Base-by-base conservation (phyloP, 768 basidiomycete species). In the Boletus sp. region DNA sequence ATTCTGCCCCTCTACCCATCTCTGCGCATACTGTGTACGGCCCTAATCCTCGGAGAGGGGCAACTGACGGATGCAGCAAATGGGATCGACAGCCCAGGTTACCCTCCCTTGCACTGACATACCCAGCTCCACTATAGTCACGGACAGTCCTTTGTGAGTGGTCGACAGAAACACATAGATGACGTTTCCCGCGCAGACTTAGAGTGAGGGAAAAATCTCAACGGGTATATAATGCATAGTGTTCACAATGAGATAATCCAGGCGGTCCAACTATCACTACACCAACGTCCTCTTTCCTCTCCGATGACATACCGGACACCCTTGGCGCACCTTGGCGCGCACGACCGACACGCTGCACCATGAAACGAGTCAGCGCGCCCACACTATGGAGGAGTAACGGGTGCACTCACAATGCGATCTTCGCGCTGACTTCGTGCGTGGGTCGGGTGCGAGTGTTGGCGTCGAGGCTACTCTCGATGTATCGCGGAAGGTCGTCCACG, bases 271-370 rank as follows among this genome's bases (percentile, higher is more conserved):
- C 48, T 48, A 50, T 39, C 15, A 17, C 41, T 49, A 56, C 54
- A 45, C 45, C 14, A 49, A 50, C 24, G 30, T 30, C 12, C 82
- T 86, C 61, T 88, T 84, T 20, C 76, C 78, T 57, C 75, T 77
- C 67, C 80, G 78, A 63, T 82, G 78, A 73, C 93, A 94, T 0
- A 91, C 84, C 4, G 92, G 93, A 71, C 92, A 95, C 2, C 88
- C 85, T 39, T 85, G 77, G 36, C 73, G 74, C 10, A 93, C 72
- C 59, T 79, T 80, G 28, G 85, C 80, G 20, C 86, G 80, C 24
- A 92, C 78, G 63, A 86, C 81, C 5, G 90, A 85, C 36, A 90
- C 86, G 59, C 90, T 92, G 20, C 9, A n/a, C 14, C 41, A 30
- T 10, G 37, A 35, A 33, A 29, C 24, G 11, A 33, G 37, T 54